Evolutionary conservation across 2,329 filamentous ascomycete genomes (phyloP).

Genomic region (Beauveria rudraprayagi): DNA sequence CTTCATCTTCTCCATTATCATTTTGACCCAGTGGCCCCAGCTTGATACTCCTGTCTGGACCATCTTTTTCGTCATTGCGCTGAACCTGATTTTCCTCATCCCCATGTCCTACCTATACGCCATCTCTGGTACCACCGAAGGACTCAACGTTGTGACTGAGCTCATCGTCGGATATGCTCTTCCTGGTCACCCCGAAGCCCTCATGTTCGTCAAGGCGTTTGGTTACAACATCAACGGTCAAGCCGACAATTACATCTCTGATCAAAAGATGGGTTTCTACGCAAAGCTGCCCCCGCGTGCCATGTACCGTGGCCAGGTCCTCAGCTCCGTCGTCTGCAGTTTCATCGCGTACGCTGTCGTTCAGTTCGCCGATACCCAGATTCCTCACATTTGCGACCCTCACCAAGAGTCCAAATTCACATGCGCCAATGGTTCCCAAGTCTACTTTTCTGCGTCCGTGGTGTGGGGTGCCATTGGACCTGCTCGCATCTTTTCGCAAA

Average conservation of each 20-base stretch:
- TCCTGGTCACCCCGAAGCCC: slow-evolving; percentile 25
- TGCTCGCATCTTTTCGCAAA: slow-evolving; percentile 28
- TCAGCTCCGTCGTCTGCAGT: slow-evolving; percentile 34
- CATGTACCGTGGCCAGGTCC: slow-evolving; percentile 31
- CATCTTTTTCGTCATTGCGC: slow-evolving; percentile 24
- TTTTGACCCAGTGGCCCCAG: slow-evolving; percentile 21
- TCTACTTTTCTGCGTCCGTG: slow-evolving; percentile 27
- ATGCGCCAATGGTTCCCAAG: slow-evolving; percentile 23
- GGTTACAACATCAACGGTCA: slow-evolving; percentile 35
- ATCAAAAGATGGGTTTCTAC: slow-evolving; percentile 27
- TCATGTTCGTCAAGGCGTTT: slow-evolving; percentile 53
- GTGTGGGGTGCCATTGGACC: slow-evolving; percentile 23
- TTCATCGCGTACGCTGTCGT: slow-evolving; percentile 36
- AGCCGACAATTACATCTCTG: slow-evolving; percentile 30
- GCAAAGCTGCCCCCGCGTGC: slow-evolving; percentile 22
- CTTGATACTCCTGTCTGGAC: slow-evolving; percentile 23
- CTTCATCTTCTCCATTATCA: slow-evolving; percentile 26
- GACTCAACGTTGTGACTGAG: slow-evolving; percentile 43
- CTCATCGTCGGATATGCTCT: slow-evolving; percentile 22
- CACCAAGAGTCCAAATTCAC: slow-evolving; percentile 25
- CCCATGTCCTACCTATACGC: slow-evolving; percentile 33
- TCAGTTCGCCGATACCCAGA: slow-evolving; percentile 25
- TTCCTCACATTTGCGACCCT: slow-evolving; percentile 24
- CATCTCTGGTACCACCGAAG: slow-evolving; percentile 34
- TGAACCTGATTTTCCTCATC: slow-evolving; percentile 32